A percentile compares a stretch with the other conserved stretches of the same genome.
These are phyloP conservation scores for Geosmithia putterillii DNA, from an alignment of 2,329 filamentous ascomycete species.

Conservation along the genomic window DNA sequence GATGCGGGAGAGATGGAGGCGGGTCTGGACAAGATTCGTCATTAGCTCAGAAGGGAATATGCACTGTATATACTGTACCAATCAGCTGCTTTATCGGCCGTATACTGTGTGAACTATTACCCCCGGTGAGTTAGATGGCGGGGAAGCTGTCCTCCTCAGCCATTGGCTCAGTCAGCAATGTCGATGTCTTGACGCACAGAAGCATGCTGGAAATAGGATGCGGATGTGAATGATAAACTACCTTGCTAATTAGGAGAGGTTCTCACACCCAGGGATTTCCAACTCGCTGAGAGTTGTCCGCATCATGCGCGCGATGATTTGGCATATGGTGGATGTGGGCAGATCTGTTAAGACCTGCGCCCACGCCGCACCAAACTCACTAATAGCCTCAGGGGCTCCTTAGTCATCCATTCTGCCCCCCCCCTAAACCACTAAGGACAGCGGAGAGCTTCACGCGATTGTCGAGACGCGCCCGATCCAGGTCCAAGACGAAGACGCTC, in stretches of 20 bases:
- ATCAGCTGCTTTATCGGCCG: too few species aligned
- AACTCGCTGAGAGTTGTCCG: too few species aligned
- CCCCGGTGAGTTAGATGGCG: not conserved
- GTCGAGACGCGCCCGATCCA: not conserved
- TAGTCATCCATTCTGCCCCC: not conserved
- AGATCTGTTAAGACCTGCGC: too few species aligned
- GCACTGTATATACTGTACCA: not conserved
- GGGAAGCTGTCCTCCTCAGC: not conserved
- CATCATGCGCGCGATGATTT: too few species aligned
- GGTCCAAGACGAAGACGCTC: not conserved
- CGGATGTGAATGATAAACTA: too few species aligned
- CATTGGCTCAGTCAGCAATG: not conserved
- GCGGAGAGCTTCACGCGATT: not conserved
- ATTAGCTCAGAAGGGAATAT: too few species aligned
- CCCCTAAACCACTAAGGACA: not conserved
- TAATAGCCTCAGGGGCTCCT: conserved; percentile 1
- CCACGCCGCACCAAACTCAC: not conserved
- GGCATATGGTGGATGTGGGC: too few species aligned
- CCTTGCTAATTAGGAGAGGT: too few species aligned
- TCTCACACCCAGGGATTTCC: too few species aligned
- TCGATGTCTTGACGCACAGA: too few species aligned
- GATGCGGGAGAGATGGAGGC: not conserved
- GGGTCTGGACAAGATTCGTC: not conserved
- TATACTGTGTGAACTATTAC: not conserved
- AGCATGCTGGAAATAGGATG: not conserved